Evolutionary conservation across 2,329 filamentous ascomycete species (phyloP).

Genomic region (Penicillium sp.): DNA sequence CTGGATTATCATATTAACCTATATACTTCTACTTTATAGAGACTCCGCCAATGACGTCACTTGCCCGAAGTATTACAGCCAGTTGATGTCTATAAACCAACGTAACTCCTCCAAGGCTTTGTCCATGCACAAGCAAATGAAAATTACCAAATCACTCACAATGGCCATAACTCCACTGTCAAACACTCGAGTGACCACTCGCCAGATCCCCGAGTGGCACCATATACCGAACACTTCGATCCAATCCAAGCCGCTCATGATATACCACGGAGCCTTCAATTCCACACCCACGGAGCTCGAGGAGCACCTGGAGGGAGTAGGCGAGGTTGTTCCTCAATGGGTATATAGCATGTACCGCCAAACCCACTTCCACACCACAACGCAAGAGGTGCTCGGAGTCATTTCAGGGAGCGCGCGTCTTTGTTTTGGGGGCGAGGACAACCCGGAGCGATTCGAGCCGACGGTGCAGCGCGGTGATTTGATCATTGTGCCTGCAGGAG

Average conservation of each 20-base stretch:
- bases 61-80: no score
- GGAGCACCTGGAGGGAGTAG: constrained; percentile 45
- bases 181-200: constrained; percentile 48
- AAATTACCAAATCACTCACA: background rate
- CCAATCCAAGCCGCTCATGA: constrained; percentile 54
- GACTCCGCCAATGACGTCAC: constrained; percentile 1
- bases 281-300: constrained; percentile 47
- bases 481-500: constrained; percentile 57
- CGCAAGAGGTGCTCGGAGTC: constrained; percentile 59
- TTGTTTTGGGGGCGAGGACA: constrained; percentile 59
- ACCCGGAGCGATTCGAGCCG: constrained; percentile 49
- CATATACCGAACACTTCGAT: constrained; percentile 58
- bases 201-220: constrained; percentile 51
- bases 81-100: no score
- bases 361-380: constrained; percentile 59
- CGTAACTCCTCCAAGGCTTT: background rate
- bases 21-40: no score
- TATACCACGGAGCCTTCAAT: constrained; percentile 56
- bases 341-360: constrained; percentile 59
- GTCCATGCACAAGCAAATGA: background rate
- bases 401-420: constrained; percentile 51
- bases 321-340: constrained; percentile 56
- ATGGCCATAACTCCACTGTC: constrained; percentile 40
- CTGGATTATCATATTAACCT: no score
- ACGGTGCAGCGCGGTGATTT: constrained; percentile 53